phyloP scores from a whole-genome alignment of 306 rosid genomes.

The Cucumis hystrix region DNA sequence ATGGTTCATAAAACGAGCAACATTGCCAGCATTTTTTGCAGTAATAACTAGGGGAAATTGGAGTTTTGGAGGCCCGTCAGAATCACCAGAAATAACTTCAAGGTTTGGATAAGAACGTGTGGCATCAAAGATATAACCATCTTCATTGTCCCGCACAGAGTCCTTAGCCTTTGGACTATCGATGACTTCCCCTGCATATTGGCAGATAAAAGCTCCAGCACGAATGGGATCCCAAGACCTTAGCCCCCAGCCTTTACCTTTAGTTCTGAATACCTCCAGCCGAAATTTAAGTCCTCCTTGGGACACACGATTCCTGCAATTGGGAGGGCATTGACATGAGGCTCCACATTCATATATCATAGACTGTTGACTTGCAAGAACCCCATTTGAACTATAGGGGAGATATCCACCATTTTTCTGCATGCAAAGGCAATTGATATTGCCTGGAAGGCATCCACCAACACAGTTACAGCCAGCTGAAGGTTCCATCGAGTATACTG shows the following conservation, averaged over 20 bases:
- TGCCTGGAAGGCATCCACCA: constrained; percentile 63
- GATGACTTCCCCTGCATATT: constrained; percentile 82
- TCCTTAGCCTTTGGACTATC: constrained; percentile 43
- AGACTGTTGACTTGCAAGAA: constrained; percentile 49
- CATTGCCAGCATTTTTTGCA: constrained; percentile 71
- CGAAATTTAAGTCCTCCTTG: constrained; percentile 63
- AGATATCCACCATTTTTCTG: constrained; percentile 57
- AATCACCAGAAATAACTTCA: constrained; percentile 55
- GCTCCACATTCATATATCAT: constrained; percentile 69
- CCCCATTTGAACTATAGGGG: constrained; percentile 43
- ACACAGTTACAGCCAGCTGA: constrained; percentile 53
- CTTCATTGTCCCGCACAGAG: constrained; percentile 53
- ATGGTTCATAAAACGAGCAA: constrained; percentile 91
- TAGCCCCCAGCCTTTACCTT: constrained; percentile 82
- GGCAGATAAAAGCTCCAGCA: constrained; percentile 74
- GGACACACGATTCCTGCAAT: constrained; percentile 57
- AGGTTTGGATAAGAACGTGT: constrained; percentile 53
- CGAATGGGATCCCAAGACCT: constrained; percentile 92
- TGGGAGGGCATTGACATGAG: constrained; percentile 69
- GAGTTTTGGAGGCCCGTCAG: constrained; percentile 37
- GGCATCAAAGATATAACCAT: constrained; percentile 64
- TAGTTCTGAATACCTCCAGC: constrained; percentile 71
- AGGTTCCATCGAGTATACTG: constrained; percentile 29
- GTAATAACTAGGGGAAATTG: constrained; percentile 59
- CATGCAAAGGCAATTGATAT: constrained; percentile 50